A percentile compares a stretch with the other conserved stretches of the same genome.
Conservation (phyloP, 441 rosid genomes). For the Gossypium davidsonii region DNA sequence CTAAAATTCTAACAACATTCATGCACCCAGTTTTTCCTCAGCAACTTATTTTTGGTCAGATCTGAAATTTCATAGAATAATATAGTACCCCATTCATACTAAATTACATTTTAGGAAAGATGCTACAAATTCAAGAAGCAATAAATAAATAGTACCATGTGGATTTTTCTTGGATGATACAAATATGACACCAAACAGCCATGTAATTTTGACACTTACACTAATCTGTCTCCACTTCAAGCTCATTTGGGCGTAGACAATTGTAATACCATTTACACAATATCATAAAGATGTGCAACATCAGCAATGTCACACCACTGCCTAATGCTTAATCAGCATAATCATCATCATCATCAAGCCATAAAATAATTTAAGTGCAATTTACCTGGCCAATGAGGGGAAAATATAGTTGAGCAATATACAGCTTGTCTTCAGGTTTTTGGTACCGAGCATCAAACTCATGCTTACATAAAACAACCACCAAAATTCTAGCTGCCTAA, state of each 20-base stretch:
- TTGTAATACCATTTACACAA: not conserved
- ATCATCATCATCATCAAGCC: constrained; percentile 3
- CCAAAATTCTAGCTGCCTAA: constrained; percentile 95
- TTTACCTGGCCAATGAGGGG: constrained; percentile 94
- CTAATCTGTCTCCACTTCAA: not conserved
- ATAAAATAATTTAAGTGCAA: constrained; percentile 1
- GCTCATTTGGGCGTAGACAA: not conserved
- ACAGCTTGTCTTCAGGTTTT: constrained; percentile 97
- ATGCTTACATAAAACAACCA: constrained; percentile 90
- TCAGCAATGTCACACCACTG: not conserved
- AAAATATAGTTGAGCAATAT: constrained; percentile 90
- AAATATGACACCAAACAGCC: not conserved
- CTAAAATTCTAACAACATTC: not conserved
- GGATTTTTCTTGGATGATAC: not conserved
- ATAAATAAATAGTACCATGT: not conserved
- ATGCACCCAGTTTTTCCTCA: not conserved
- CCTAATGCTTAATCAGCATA: constrained; percentile 3
- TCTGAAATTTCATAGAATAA: not conserved
- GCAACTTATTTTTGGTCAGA: not conserved
- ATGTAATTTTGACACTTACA: not conserved
- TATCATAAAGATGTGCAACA: not conserved
- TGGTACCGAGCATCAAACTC: constrained; percentile 98
- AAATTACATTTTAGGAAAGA: not conserved
- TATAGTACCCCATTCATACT: not conserved
- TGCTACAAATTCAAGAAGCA: not conserved